Base-by-base conservation (phyloP, 1,284 basidiomycete genomes). In the Stygiomarasmius scandens region DNA sequence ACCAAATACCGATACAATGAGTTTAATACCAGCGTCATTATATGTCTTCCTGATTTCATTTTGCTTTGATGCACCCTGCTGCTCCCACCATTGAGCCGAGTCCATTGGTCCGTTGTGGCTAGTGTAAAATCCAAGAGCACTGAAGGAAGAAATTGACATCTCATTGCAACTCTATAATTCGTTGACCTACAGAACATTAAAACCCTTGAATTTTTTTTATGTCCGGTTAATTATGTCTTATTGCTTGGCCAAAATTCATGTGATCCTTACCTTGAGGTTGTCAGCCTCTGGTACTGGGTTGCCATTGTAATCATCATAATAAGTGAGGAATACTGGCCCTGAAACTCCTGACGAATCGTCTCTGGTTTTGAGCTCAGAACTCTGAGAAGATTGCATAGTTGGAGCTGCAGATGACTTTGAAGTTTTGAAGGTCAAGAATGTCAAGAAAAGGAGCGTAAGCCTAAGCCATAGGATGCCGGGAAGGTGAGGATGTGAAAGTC, bases 1-100 rank as follows among this genome's bases (percentile, higher is more conserved):
- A 32, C 29, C 29, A 12, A 32, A 32, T 6, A 32, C 29, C 6
- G 54, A 55, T 22, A 55, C 54, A 8, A 55, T 50, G 12, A 55
- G 8, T 41, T 55, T 55, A 25, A 55, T 55, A 1, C 48, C 48
- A 14, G 54, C 47, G 25, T 49, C n/a, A 16, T 49, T 11, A 34
- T 55, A 55, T 12, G 16, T 5, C 11, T 32, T 22, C 48, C 22
- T 29, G n/a, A 34, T 22, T 49, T 11, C 29, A 1, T n/a, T 6
- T 34, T 27, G 16, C 10, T 55, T 12, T 12, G 23, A 12, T 10
- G 20, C 12, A 10, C 19, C 11, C 3, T 49, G 36, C 3, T 16
- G 44, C 34, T 49, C 54, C 54, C 54, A 55, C n/a, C 24, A 46
- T 2, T 6, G 27, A 9, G 54, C 54, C 2, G 38, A n/a, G 16